A percentile compares a stretch with the other conserved stretches of the same genome.
These are phyloP conservation scores for Nannizziopsis barbatae DNA, from an alignment of 2,329 filamentous ascomycete species.

Conservation along the genomic window DNA sequence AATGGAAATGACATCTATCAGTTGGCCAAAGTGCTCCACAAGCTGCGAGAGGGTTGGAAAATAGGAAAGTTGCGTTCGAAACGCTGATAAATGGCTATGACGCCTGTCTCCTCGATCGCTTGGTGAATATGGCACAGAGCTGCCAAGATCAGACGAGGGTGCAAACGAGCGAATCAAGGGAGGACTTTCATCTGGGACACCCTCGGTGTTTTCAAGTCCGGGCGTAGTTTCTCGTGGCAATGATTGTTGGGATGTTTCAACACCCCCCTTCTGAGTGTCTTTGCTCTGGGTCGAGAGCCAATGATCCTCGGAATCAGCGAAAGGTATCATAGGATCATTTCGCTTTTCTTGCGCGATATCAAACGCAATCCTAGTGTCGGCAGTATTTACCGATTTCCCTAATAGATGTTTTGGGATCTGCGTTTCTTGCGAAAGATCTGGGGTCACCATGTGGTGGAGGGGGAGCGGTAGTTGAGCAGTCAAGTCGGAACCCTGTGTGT, in stretches of 20 bases:
- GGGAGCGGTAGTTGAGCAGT: neutral
- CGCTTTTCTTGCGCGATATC: neutral
- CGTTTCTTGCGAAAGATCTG: slow-evolving; percentile 4
- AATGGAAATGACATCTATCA: slow-evolving; percentile 35
- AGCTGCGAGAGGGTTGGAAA: slow-evolving; percentile 35
- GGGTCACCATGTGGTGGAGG: slow-evolving; percentile 1
- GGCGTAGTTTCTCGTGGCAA: no score
- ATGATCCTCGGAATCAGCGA: neutral
- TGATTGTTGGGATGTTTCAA: no score
- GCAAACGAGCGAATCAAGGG: neutral
- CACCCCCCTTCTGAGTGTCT: no score
- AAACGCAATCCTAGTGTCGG: slow-evolving; percentile 3
- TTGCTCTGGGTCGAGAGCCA: neutral
- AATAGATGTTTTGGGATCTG: neutral
- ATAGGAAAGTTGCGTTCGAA: slow-evolving; percentile 34
- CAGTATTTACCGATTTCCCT: neutral
- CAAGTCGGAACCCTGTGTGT: slow-evolving; percentile 7
- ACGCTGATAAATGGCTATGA: slow-evolving; percentile 25
- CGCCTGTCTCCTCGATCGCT: slow-evolving; percentile 11
- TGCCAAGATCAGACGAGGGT: neutral
- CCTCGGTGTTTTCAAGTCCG: no score
- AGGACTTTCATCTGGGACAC: neutral
- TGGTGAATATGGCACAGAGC: slow-evolving; percentile 3
- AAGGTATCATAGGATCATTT: neutral
- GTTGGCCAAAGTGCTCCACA: slow-evolving; percentile 31